Evolutionary conservation across 2,329 filamentous ascomycete genomes (phyloP), one percentile per base, ranked within the genome.

Genomic region (Colletotrichum brevisporum): DNA sequence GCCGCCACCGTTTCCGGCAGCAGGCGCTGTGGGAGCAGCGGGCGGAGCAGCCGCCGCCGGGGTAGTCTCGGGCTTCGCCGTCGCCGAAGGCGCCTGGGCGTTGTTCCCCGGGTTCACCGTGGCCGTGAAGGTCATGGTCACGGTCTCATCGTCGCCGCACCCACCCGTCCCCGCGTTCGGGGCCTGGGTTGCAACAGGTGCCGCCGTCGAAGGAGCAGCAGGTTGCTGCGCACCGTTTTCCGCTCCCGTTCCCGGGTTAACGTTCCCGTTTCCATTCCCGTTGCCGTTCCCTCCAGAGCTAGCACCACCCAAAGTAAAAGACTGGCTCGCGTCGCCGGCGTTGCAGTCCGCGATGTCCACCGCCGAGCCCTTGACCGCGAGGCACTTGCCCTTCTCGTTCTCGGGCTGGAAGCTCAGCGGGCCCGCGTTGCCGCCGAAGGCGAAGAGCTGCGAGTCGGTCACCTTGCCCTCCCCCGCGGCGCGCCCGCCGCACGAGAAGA

Each of bases 401-500:
- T 76, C 69, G 0, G 86, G 86, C n/a, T 79, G 75, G 2, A 89
- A 73, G 1, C 80, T 73, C 18, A 86, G 75, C 0, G 85, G 80
- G 0, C 81, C 83, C 16, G 78, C 74, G 8, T 76, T 76, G 21
- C 81, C 82, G 27, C 81, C 78, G 65, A 86, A 86, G 13, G 78
- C 75, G 70, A 88, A 88, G 2, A 86, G 77, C 74, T 89, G 87
- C 0, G 86, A 88, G 60, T 82, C 77, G 6, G 85, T 84, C 2
- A 86, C 84, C 5, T 76, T 71, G 15, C 87, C 86, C 21, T 82
- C 77, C 52, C 87, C 87, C 67, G 86, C 88, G 21, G 87, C 87
- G 47, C 87, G 81, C 16, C 87, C 87, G 58, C 87, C 88, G 70
- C 88, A 90, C 12, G 87, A 88, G 73, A 89, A 90, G 26, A 90